These are phyloP conservation scores for Suillus tomentosus DNA, from an alignment of 768 basidiomycete species.

Conservation along the genomic window DNA sequence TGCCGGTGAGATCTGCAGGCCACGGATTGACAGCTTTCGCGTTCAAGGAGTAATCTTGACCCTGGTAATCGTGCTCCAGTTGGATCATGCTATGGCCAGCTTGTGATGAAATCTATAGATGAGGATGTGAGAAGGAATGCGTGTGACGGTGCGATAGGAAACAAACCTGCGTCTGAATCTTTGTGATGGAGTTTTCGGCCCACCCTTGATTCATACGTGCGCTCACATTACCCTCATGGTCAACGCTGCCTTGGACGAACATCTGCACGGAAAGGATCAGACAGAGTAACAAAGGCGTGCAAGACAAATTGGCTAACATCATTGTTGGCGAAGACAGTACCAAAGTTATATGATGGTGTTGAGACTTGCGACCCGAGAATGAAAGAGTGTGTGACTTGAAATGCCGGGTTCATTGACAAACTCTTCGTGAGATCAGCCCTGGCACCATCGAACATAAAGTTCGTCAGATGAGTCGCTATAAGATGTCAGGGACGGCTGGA, in stretches of 20 bases:
- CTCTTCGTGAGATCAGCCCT: constrained; percentile 94
- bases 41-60: constrained; percentile 84
- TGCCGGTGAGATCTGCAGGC: constrained; percentile 83
- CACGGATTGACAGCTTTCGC: constrained; percentile 91
- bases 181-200: constrained; percentile 75
- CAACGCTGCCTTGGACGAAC: constrained; percentile 91
- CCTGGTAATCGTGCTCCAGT: constrained; percentile 91
- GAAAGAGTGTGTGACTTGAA: constrained; percentile 98
- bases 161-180: constrained; percentile 81
- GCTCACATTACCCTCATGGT: constrained; percentile 90
- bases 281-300: constrained; percentile 24
- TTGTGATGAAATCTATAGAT: constrained; percentile 67
- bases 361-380: constrained; percentile 83
- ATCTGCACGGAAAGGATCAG: constrained; percentile 49
- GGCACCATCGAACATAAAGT: constrained; percentile 97
- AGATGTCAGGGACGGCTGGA: constrained; percentile 5
- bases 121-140: constrained; percentile 19
- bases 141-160: background rate
- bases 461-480: constrained; percentile 85
- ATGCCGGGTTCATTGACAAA: constrained; percentile 90
- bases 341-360: constrained; percentile 91
- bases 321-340: constrained; percentile 86
- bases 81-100: constrained; percentile 89
- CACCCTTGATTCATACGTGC: constrained; percentile 90
- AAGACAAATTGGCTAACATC: constrained; percentile 47